Evolutionary conservation across 2,329 filamentous ascomycete species (phyloP), one percentile per base, ranked within the genome.

Genomic region (Apiospora malaysiana): DNA sequence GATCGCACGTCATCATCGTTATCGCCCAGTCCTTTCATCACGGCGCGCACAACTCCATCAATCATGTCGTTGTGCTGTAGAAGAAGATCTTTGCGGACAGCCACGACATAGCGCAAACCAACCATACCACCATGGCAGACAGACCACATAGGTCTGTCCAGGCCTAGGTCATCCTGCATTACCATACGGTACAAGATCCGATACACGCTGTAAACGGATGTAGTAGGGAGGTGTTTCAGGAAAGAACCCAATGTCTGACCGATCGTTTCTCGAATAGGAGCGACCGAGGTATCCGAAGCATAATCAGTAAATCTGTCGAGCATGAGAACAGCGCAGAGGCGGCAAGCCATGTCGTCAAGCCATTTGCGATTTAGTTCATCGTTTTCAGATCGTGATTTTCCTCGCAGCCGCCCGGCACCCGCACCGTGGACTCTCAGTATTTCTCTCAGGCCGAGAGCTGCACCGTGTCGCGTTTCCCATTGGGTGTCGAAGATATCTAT

Each of bases 81-180:
- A 7, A 99, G 88, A 3, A 99, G 85, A 79, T 98, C 96, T 76
- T 96, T 98, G 68, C 96, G 90, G 46, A 99, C 94, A 10, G 96
- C 96, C 42, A 99, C 96, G 66, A 99, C 90, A 78, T 99, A 99
- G 76, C 95, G 90, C 77, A 99, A 84, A 9, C 96, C 96, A 66
- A 98, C 95, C 96, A 99, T 99, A 73, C 96, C 96, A 75, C 96
- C 96, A 80, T 99, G 97, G 77, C 95, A 97, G 47, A 98, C 93
- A 72, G 97, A 94, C 96, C 96, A 99, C 42, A 94, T 88, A 18
- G 93, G 91, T 43, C 88, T 89, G 32, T 92, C 90, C 32, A 95
- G 84, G 47, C 90, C 89, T 27, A 96, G 84, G 75, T 97, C 93
- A 56, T 92, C 90, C 79, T 98, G 94, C 90, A 97, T 96, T 47